Conservation (phyloP, 768 basidiomycete genomes). For the Rhodosporidiobolus sp. region DNA sequence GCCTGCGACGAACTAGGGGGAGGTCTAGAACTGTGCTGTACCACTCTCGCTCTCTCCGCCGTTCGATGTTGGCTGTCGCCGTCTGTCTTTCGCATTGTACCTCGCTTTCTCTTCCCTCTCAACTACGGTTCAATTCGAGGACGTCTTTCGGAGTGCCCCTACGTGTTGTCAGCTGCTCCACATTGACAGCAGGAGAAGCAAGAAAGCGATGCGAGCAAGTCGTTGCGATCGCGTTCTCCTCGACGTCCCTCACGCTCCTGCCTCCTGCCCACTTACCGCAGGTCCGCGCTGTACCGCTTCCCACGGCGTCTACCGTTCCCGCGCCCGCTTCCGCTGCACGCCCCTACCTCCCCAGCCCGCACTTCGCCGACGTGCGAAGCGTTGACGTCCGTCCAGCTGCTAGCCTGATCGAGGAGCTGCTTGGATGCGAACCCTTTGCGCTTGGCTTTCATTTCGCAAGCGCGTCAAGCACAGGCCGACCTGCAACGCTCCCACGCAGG, state of each 20-base stretch:
- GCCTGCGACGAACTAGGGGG: conserved; percentile 59
- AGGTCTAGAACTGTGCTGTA: neutral
- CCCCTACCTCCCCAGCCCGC: neutral
- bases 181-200: too few species aligned
- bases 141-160: too few species aligned
- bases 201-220: too few species aligned
- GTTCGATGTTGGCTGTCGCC: neutral
- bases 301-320: too few species aligned
- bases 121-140: neutral
- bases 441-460: neutral
- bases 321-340: too few species aligned
- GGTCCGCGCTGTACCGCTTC: too few species aligned
- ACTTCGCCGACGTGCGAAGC: neutral
- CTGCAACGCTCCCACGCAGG: too few species aligned
- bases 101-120: neutral
- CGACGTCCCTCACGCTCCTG: too few species aligned
- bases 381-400: neutral
- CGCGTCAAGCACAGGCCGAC: neutral
- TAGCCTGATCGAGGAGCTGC: neutral
- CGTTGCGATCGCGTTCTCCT: too few species aligned
- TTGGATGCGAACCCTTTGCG: too few species aligned
- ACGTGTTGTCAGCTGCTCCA: too few species aligned
- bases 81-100: neutral
- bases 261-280: too few species aligned
- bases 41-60: neutral